Percentiles rank a stretch among this genome's conserved stretches.
Evolutionary conservation across 1,284 basidiomycete genomes (phyloP).

Genomic region (Agaricales sp.): DNA sequence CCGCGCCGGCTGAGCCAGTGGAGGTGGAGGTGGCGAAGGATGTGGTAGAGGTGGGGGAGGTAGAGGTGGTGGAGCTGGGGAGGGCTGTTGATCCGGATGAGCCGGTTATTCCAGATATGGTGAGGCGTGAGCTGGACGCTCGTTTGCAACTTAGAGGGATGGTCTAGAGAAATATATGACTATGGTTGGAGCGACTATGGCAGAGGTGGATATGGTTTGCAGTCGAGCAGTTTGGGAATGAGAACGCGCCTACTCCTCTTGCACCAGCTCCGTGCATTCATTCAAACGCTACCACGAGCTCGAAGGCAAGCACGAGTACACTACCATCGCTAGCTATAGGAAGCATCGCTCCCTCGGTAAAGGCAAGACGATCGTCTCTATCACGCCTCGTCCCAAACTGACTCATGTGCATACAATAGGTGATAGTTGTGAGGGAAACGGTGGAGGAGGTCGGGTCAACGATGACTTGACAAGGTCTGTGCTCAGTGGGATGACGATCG

Average conservation of each 20-base stretch:
- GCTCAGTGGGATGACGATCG: slow-evolving; percentile 17
- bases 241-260: slow-evolving; percentile 13
- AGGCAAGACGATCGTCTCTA: slow-evolving; percentile 51
- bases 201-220: too few relatives aligned
- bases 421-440: too few relatives aligned
- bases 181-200: too few relatives aligned
- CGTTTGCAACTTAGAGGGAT: too few relatives aligned
- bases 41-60: too few relatives aligned
- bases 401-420: slow-evolving; percentile 11
- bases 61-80: slow-evolving; percentile 25
- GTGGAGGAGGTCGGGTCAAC: neutral
- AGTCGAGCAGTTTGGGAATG: too few relatives aligned
- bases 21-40: slow-evolving; percentile 15
- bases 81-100: slow-evolving; percentile 21
- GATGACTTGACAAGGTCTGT: slow-evolving; percentile 19
- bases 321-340: neutral
- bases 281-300: slow-evolving; percentile 1
- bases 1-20: slow-evolving; percentile 13
- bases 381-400: slow-evolving; percentile 36
- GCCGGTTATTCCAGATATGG: too few relatives aligned
- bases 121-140: too few relatives aligned
- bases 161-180: too few relatives aligned
- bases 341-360: neutral
- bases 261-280: too few relatives aligned
- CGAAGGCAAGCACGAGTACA: too few relatives aligned